A percentile compares a stretch with the other conserved stretches of the same genome.
Evolutionary conservation across 2,329 filamentous ascomycete species (phyloP).

Genomic region (Epichloe gansuensis): DNA sequence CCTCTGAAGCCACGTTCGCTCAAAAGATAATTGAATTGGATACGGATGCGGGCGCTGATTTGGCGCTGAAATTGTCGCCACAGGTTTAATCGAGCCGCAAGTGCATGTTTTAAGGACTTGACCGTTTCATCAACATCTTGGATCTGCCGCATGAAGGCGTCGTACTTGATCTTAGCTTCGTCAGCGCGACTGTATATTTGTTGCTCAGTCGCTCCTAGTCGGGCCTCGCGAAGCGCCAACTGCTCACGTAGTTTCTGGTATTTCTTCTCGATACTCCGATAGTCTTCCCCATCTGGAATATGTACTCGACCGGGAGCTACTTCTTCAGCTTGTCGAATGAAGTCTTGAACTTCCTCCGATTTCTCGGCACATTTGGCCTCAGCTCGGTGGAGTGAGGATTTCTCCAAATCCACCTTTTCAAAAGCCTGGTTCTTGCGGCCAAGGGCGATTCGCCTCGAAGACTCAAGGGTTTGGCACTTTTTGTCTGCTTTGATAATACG

Average conservation of each 20-base stretch:
- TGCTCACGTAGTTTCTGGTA: constrained; percentile 43
- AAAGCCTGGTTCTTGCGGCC: constrained; percentile 49
- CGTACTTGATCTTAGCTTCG: constrained; percentile 28
- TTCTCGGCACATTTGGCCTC: constrained; percentile 36
- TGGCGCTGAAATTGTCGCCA: constrained; percentile 73
- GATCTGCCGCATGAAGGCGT: constrained; percentile 30
- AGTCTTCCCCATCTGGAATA: constrained; percentile 52
- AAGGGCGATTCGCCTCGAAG: constrained; percentile 40
- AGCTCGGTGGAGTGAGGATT: constrained; percentile 29
- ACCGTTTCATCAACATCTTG: constrained; percentile 29
- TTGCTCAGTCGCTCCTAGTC: constrained; percentile 50
- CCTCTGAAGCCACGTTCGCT: constrained; percentile 84
- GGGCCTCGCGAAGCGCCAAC: constrained; percentile 41
- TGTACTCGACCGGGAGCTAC: constrained; percentile 44
- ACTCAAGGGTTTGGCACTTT: constrained; percentile 35
- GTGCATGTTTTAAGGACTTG: constrained; percentile 39
- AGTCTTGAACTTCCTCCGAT: constrained; percentile 36
- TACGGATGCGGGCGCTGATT: constrained; percentile 75
- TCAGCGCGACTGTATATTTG: constrained; percentile 43
- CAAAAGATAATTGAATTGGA: constrained; percentile 78
- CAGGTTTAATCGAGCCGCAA: constrained; percentile 55
- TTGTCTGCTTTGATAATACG: constrained; percentile 42
- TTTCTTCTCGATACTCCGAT: constrained; percentile 40
- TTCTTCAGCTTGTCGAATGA: constrained; percentile 38
- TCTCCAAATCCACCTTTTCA: constrained; percentile 35